A percentile compares a stretch with the other conserved stretches of the same genome.
These are phyloP conservation scores for Allium fistulosum DNA, from an alignment of 106 monocot genomes.

Conservation along the genomic window DNA sequence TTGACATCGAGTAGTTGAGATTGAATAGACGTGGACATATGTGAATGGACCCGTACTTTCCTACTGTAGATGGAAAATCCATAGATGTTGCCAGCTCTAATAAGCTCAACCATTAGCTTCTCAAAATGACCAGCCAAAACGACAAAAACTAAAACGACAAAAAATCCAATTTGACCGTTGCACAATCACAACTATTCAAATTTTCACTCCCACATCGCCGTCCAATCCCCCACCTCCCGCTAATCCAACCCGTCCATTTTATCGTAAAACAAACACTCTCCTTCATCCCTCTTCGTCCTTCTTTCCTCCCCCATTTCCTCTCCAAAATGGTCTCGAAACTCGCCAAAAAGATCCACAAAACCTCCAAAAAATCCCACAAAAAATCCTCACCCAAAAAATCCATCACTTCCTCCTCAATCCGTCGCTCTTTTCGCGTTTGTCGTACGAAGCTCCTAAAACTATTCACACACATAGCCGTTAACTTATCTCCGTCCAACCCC, in stretches of 20 bases:
- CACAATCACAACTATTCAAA: constrained; percentile 20
- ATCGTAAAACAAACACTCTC: not conserved
- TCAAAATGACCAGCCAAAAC: not conserved
- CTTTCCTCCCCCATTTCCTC: constrained; percentile 1
- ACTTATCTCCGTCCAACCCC: constrained; percentile 16
- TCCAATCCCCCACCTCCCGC: not conserved
- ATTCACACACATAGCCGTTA: constrained; percentile 34
- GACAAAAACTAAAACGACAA: constrained; percentile 17
- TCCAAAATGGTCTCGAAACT: constrained; percentile 58
- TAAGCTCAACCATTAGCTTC: too few species aligned
- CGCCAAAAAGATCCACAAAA: constrained; percentile 21
- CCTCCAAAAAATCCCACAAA: constrained; percentile 12
- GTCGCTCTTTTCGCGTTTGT: constrained; percentile 61
- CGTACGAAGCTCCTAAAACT: constrained; percentile 56
- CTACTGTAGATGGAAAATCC: too few species aligned
- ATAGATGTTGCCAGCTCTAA: too few species aligned
- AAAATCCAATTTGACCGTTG: constrained; percentile 28
- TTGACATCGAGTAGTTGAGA: too few species aligned
- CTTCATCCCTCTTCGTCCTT: not conserved
- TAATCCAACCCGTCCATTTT: constrained; percentile 4
- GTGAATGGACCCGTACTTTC: too few species aligned
- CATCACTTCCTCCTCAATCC: constrained; percentile 33
- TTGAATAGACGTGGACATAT: too few species aligned
- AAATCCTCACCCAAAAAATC: constrained; percentile 22
- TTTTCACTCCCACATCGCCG: constrained; percentile 11